Percentiles rank a stretch among this genome's conserved stretches.
Evolutionary conservation across 345 rosid species (phyloP).

Genomic region (Arabidopsis arenosa): DNA sequence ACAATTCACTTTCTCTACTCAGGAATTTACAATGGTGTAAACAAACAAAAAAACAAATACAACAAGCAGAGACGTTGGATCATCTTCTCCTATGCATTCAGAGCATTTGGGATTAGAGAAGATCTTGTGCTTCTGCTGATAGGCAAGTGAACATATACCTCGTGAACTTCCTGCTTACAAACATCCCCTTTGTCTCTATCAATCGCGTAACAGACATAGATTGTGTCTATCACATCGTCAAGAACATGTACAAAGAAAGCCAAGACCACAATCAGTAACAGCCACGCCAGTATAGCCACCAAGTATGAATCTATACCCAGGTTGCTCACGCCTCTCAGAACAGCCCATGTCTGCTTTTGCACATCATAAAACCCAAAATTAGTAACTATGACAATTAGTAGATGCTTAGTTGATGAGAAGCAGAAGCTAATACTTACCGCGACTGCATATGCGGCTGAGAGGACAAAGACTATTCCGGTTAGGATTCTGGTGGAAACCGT

Average conservation of each 20-base stretch:
- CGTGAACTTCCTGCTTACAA: slow-evolving; percentile 83
- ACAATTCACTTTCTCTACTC: slow-evolving; percentile 25
- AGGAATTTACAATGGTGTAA: slow-evolving; percentile 40
- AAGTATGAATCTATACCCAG: slow-evolving; percentile 66
- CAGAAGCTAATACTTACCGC: slow-evolving; percentile 52
- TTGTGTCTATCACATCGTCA: slow-evolving; percentile 82
- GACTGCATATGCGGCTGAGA: slow-evolving; percentile 82
- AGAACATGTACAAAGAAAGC: slow-evolving; percentile 80
- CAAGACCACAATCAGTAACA: slow-evolving; percentile 57
- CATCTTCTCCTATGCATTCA: slow-evolving; percentile 48
- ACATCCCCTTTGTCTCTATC: slow-evolving; percentile 89
- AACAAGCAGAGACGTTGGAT: slow-evolving; percentile 22
- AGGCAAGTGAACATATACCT: slow-evolving; percentile 80
- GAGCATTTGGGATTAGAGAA: slow-evolving; percentile 43
- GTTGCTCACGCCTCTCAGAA: slow-evolving; percentile 62
- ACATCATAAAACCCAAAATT: neutral
- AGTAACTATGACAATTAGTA: neutral
- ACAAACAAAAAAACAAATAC: slow-evolving; percentile 7
- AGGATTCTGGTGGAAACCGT: slow-evolving; percentile 80
- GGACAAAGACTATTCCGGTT: slow-evolving; percentile 70
- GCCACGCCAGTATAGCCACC: slow-evolving; percentile 70
- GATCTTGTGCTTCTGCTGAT: slow-evolving; percentile 66
- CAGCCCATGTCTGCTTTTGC: slow-evolving; percentile 64
- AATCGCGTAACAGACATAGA: slow-evolving; percentile 81
- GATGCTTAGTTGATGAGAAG: neutral